Evolutionary conservation across 1,284 basidiomycete genomes (phyloP), one percentile per base, ranked within the genome.

Genomic region (Thecaphora frezii): DNA sequence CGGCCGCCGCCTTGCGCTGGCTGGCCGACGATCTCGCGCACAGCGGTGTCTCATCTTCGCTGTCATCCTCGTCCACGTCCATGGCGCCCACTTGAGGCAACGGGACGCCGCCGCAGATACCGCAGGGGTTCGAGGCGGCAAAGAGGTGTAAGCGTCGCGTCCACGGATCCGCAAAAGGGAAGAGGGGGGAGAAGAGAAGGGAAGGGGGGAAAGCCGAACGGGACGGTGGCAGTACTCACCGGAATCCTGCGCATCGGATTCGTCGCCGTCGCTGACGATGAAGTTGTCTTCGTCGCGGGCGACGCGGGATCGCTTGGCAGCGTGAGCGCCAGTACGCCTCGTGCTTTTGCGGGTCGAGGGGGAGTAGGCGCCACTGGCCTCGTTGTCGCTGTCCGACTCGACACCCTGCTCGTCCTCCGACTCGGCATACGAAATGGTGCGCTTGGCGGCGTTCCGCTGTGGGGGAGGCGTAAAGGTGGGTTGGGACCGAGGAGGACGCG

Each of bases 261-360:
- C 54, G 46, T 65, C 65, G 21, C 68, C 60, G 45, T 73, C 66
- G 13, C 56, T 57, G 21, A 68, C 71, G 47, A 72, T 60, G 44
- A 71, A 73, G 47, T 72, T 69, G 33, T 73, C 71, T 21, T 69
- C 63, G 41, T 71, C 69, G 18, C 47, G 46, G 16, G 60, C 28
- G 24, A 46, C 53, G 26, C 64, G 51, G 14, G 59, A 53, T 23
- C 60, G 51, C 38, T 62, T 69, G 41, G 53, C 49, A 12, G 48
- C 10, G 30, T 40, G 48, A 44, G 49, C 60, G 36, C 46, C 44
- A 8, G 19, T 13, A 10, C 36, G 39, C 22, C 48, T 53, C 38
- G 22, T 18, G 30, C 14, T 19, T 40, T 41, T 18, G 38, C 10
- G 14, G 19, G 24, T 21, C 40, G 47, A 23, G 14, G 37, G 16